These are phyloP conservation scores for Leishmania major DNA, from an alignment of 208 protist species.

Conservation along the genomic window DNA sequence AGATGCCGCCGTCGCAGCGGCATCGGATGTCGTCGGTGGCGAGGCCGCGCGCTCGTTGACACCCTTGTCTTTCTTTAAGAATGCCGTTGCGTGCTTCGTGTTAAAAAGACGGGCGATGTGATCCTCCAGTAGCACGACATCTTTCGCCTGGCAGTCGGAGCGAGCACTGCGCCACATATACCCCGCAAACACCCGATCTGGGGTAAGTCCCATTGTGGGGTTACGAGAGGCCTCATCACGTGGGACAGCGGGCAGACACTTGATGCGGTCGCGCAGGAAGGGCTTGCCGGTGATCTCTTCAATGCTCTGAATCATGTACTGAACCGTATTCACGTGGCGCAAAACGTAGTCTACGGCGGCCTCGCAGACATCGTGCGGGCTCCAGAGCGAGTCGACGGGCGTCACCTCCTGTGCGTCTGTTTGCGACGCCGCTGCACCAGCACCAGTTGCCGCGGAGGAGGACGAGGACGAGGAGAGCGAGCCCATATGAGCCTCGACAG, in stretches of 20 bases:
- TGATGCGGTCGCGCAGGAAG: constrained; percentile 76
- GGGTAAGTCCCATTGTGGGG: constrained; percentile 13
- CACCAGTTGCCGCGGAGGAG: background rate
- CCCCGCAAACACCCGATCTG: constrained; percentile 47
- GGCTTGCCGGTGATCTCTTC: constrained; percentile 55
- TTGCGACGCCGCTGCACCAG: background rate
- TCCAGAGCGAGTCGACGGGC: constrained; percentile 17
- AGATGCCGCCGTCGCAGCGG: background rate
- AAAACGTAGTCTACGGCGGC: constrained; percentile 74
- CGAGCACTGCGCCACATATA: constrained; percentile 80
- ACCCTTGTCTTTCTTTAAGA: constrained; percentile 25
- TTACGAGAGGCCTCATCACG: background rate
- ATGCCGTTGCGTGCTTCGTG: constrained; percentile 13
- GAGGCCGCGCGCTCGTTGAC: constrained; percentile 2
- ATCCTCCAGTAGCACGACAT: constrained; percentile 81
- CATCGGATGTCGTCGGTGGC: background rate
- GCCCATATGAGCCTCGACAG: background rate
- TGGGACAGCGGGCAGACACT: constrained; percentile 51
- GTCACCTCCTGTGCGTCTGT: background rate
- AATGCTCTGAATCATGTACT: constrained; percentile 85
- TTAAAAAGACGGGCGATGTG: constrained; percentile 33
- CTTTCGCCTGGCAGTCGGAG: constrained; percentile 63
- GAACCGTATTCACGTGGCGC: constrained; percentile 75
- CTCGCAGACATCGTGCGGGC: constrained; percentile 64
- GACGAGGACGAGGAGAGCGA: background rate